These are phyloP conservation scores for carrot (Daucus carota) DNA, from an alignment of 129 eudicot genomes.

Conservation along the genomic window DNA sequence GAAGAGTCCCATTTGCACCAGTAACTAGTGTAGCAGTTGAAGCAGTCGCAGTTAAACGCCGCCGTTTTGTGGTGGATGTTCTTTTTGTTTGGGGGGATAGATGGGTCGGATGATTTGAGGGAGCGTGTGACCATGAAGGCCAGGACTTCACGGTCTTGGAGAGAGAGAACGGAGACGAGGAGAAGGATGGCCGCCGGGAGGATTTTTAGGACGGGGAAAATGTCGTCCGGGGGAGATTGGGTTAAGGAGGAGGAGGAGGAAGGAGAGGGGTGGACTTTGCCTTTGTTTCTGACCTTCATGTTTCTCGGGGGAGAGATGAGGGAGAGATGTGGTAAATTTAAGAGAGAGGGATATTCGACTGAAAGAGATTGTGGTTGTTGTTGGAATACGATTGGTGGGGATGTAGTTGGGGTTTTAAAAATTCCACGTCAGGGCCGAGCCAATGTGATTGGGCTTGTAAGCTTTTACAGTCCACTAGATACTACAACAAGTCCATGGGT, in stretches of 20 bases:
- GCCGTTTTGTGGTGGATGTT: constrained; percentile 31
- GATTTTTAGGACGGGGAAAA: constrained; percentile 37
- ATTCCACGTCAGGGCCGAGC: not conserved
- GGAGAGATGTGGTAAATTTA: not conserved
- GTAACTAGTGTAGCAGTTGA: constrained; percentile 54
- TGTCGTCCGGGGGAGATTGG: constrained; percentile 19
- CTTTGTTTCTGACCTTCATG: constrained; percentile 63
- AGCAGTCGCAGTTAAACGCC: constrained; percentile 57
- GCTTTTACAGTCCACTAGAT: no score
- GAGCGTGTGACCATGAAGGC: constrained; percentile 65
- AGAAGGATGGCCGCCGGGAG: constrained; percentile 52
- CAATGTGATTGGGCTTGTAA: not conserved
- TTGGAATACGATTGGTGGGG: not conserved
- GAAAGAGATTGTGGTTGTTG: not conserved
- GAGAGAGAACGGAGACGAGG: constrained; percentile 38
- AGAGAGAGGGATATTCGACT: not conserved
- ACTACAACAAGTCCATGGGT: no score
- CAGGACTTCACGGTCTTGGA: constrained; percentile 52
- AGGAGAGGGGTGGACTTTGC: constrained; percentile 64
- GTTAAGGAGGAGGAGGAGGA: constrained; percentile 15
- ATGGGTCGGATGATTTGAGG: constrained; percentile 25
- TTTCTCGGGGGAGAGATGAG: not conserved
- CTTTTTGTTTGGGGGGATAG: constrained; percentile 11
- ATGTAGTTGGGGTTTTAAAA: not conserved
- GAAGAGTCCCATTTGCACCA: constrained; percentile 78